A percentile compares a stretch with the other conserved stretches of the same genome.
phyloP scores from a whole-genome alignment of 2,329 filamentous ascomycete species.

The Clarireedia monteithiana region DNA sequence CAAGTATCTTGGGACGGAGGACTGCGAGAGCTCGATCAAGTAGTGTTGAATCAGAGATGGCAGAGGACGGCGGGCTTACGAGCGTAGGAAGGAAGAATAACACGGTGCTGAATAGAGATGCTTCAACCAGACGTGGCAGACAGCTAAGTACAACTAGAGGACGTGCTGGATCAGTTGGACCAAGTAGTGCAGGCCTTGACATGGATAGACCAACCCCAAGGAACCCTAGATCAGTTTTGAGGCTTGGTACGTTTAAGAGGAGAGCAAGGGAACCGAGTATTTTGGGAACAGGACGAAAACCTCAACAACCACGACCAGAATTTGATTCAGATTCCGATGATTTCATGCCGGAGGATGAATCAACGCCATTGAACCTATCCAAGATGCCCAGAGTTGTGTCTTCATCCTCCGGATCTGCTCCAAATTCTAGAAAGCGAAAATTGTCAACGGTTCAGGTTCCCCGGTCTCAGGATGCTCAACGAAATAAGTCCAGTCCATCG shows the following conservation, averaged over 20 bases:
- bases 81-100: slow-evolving; percentile 23
- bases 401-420: slow-evolving; percentile 25
- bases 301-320: slow-evolving; percentile 32
- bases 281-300: slow-evolving; percentile 35
- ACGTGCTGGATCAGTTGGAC: slow-evolving; percentile 12
- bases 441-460: slow-evolving; percentile 25
- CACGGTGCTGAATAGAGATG: slow-evolving; percentile 24
- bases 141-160: slow-evolving; percentile 29
- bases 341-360: slow-evolving; percentile 58
- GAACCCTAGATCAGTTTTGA: slow-evolving; percentile 34
- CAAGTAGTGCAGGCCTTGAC: slow-evolving; percentile 23
- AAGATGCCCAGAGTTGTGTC: slow-evolving; percentile 27
- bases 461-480: slow-evolving; percentile 11
- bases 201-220: slow-evolving; percentile 22
- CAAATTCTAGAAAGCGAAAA: slow-evolving; percentile 47
- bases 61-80: slow-evolving; percentile 22
- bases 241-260: slow-evolving; percentile 49
- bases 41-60: slow-evolving; percentile 27
- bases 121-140: slow-evolving; percentile 29
- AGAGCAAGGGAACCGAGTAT: slow-evolving; percentile 55
- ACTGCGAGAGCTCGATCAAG: slow-evolving; percentile 23
- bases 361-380: slow-evolving; percentile 52
- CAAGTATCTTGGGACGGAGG: slow-evolving; percentile 24
- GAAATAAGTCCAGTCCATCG: slow-evolving; percentile 18
- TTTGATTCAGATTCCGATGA: slow-evolving; percentile 40